Conservation (phyloP, 345 rosid genomes). For the Murraya paniculata region DNA sequence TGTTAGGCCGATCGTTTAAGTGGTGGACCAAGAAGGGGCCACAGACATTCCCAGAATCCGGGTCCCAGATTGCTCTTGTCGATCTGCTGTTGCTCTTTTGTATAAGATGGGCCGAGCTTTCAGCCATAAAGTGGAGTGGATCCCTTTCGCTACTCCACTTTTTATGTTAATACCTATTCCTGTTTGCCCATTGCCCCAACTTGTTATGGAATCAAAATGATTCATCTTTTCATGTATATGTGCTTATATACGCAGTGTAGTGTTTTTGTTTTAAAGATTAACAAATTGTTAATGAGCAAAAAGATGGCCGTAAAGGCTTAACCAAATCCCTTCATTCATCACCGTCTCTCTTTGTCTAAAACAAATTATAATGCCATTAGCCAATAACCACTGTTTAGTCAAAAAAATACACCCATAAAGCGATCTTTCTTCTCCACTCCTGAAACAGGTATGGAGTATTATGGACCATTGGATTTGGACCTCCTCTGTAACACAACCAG, state of each 20-base stretch:
- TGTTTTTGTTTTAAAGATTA: background rate
- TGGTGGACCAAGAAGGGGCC: conserved; percentile 1
- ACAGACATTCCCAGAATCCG: background rate
- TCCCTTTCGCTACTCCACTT: too few species aligned
- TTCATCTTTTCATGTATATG: background rate
- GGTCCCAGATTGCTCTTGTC: background rate
- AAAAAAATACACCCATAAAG: background rate
- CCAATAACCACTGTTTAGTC: background rate
- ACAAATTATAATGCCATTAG: background rate
- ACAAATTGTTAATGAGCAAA: background rate
- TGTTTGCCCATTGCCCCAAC: background rate
- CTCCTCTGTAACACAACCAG: background rate
- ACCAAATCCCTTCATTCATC: background rate
- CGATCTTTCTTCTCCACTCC: background rate
- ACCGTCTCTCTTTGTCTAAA: background rate
- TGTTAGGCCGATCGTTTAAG: background rate
- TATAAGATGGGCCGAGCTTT: too few species aligned
- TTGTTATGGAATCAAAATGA: too few species aligned
- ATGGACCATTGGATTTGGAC: background rate
- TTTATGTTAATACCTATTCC: too few species aligned
- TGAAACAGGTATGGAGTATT: background rate
- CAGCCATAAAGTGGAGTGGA: too few species aligned
- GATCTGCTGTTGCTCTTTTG: too few species aligned
- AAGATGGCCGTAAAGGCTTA: background rate
- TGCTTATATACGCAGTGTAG: background rate